phyloP scores from a whole-genome alignment of 2,329 filamentous ascomycete genomes.

The Arachnopeziza araneosa region DNA sequence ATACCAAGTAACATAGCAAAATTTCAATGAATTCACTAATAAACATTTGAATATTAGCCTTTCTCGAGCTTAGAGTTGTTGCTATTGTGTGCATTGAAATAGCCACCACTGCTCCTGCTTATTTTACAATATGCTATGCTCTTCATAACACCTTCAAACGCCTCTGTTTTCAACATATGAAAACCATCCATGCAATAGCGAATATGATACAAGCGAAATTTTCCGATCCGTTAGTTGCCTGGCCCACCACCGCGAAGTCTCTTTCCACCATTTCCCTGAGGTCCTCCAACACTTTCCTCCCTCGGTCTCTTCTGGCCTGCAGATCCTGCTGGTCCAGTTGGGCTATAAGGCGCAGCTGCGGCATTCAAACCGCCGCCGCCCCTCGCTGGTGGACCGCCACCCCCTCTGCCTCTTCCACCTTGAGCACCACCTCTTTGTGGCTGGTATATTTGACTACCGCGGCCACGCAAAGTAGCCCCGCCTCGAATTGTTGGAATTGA shows the following conservation, averaged over 20 bases:
- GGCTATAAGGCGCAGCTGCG: conserved; percentile 26
- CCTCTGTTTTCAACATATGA: conserved; percentile 18
- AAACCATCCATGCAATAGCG: conserved; percentile 20
- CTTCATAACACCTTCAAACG: conserved; percentile 3
- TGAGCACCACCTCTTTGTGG: conserved; percentile 8
- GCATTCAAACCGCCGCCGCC: conserved; percentile 30
- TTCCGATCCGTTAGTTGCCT: conserved; percentile 13
- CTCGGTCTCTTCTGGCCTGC: conserved; percentile 29
- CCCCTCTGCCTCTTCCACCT: conserved; percentile 23
- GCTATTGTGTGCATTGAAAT: conserved; percentile 1
- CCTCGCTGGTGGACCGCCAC: conserved; percentile 18
- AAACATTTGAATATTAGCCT: not conserved
- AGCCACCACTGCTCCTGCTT: conserved; percentile 1
- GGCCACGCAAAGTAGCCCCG: conserved; percentile 17
- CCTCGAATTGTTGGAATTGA: conserved; percentile 29
- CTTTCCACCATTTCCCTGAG: conserved; percentile 36
- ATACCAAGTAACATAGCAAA: conserved; percentile 52
- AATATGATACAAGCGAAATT: conserved; percentile 26
- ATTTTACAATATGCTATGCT: conserved; percentile 7
- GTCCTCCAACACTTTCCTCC: conserved; percentile 24
- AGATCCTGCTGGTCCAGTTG: conserved; percentile 22
- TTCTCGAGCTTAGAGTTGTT: not conserved
- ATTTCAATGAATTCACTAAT: conserved; percentile 22
- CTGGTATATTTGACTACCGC: conserved; percentile 22
- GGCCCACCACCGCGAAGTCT: conserved; percentile 38